Evolutionary conservation across 2,329 filamentous ascomycete genomes (phyloP).

Genomic region (Trichoderma arundinaceum): DNA sequence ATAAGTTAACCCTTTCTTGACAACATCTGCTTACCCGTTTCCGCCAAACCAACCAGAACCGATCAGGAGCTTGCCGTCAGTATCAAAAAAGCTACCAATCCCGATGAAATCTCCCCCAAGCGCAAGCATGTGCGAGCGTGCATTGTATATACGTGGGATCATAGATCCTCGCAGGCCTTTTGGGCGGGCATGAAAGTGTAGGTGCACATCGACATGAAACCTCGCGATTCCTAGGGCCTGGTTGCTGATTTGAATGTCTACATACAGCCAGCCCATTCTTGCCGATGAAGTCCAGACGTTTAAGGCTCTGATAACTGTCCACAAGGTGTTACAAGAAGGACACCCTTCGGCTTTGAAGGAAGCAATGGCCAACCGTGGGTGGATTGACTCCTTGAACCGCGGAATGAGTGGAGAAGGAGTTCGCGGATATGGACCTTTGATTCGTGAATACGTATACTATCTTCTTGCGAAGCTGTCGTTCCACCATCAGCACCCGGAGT

Average conservation of each 20-base stretch:
- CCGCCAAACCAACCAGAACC: slow-evolving; percentile 53
- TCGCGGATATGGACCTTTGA: slow-evolving; percentile 88
- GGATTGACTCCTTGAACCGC: slow-evolving; percentile 90
- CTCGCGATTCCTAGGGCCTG: not conserved
- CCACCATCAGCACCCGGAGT: slow-evolving; percentile 94
- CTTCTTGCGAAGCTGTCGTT: slow-evolving; percentile 94
- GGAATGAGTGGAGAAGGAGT: slow-evolving; percentile 83
- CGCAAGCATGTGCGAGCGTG: slow-evolving; percentile 96
- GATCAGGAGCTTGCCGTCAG: slow-evolving; percentile 72
- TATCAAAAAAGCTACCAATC: slow-evolving; percentile 72
- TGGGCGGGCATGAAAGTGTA: slow-evolving; percentile 99
- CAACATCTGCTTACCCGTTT: slow-evolving; percentile 13
- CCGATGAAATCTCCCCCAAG: slow-evolving; percentile 71
- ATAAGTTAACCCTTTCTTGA: not conserved
- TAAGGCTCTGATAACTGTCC: slow-evolving; percentile 95
- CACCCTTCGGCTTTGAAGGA: slow-evolving; percentile 87
- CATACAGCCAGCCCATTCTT: slow-evolving; percentile 84
- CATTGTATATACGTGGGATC: slow-evolving; percentile 99
- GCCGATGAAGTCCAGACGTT: slow-evolving; percentile 99
- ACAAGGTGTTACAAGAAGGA: slow-evolving; percentile 97
- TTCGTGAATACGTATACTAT: slow-evolving; percentile 96
- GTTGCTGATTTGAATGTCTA: slow-evolving; percentile 8
- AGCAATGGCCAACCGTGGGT: slow-evolving; percentile 83
- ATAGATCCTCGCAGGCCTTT: slow-evolving; percentile 92
- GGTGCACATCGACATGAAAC: slow-evolving; percentile 47